Base-by-base conservation (phyloP, 106 monocot species). In the Gastrodia elata region DNA sequence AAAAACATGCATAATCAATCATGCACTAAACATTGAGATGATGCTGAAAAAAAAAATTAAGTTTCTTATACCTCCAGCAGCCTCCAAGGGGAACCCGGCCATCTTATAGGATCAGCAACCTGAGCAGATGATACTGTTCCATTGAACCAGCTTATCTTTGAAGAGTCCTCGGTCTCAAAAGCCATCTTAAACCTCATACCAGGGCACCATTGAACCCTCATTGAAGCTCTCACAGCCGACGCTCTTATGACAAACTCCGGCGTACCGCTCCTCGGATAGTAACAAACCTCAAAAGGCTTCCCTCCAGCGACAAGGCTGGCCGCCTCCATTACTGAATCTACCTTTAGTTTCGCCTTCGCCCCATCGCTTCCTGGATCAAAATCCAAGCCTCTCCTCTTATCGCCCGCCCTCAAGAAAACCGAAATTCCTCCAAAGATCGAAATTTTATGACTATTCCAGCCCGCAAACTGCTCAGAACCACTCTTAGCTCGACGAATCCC, bases 111-210 rank as follows among this genome's bases (percentile, higher is more conserved):
- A 61, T 82, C 82, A 3, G 76, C 68, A 40, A 76, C 55, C 28
- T 81, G 75, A 64, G 79, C 76, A 10, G 67, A 71, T 5, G 76
- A 77, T 43, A 86, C 49, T 0, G 83, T 83, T 2, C 86, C 86
- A 77, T 75, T 80, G 72, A 83, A 83, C 83, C 82, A 80, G 34
- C 77, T 80, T 58, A 83, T 78, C 75, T 72, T 83, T 2, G 77
- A 77, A 28, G 77, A 83, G 65, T 86, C 80, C 77, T 80, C 86
- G 2, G 77, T 77, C 25, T 83, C 86, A 52, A 86, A 77, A 18
- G 80, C 73, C 83, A 86, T 83, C 74, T 80, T 86, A 70, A 77
- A 82, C 38, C 86, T 77, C 86, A 86, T 75, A 2, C 83, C 86
- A 0, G 77, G 20, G 8, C 36, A 71, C 86, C 86, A 86, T 2